phyloP scores from a whole-genome alignment of 176 grass and related monocot genomes.

The Juncus effusus region DNA sequence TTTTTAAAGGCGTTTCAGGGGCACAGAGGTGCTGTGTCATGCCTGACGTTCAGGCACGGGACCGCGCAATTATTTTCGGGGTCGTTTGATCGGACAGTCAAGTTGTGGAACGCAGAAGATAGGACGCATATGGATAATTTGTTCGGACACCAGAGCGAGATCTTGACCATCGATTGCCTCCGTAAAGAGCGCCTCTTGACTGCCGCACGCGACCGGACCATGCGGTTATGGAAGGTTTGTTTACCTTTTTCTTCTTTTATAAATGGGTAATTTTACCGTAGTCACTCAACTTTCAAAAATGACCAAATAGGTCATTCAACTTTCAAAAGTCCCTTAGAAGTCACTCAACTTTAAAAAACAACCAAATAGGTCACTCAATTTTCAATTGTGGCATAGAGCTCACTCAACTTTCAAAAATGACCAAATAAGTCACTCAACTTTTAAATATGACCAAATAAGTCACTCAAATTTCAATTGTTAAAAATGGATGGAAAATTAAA shows the following conservation, averaged over 20 bases:
- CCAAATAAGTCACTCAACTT: too few species aligned
- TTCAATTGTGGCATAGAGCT: too few species aligned
- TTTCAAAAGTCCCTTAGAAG: too few species aligned
- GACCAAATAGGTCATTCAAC: background rate
- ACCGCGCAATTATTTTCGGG: constrained; percentile 77
- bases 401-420: too few species aligned
- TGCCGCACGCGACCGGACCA: constrained; percentile 66
- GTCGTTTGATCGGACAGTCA: constrained; percentile 82
- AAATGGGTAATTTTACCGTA: background rate
- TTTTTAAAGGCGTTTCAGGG: constrained; percentile 73
- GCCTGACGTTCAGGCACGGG: constrained; percentile 68
- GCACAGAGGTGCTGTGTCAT: constrained; percentile 66
- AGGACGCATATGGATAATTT: constrained; percentile 82
- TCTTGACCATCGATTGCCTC: constrained; percentile 70
- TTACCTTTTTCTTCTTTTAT: background rate
- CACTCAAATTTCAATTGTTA: too few species aligned
- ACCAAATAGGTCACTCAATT: too few species aligned
- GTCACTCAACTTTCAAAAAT: too few species aligned
- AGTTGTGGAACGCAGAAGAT: constrained; percentile 90
- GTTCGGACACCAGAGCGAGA: constrained; percentile 80
- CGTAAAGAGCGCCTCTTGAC: constrained; percentile 74
- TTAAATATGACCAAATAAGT: too few species aligned
- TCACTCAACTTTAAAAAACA: background rate
- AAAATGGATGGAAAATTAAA: background rate
- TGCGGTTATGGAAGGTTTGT: constrained; percentile 84